These are phyloP conservation scores for Syzygium grande DNA, from an alignment of 345 rosid species.

Conservation along the genomic window DNA sequence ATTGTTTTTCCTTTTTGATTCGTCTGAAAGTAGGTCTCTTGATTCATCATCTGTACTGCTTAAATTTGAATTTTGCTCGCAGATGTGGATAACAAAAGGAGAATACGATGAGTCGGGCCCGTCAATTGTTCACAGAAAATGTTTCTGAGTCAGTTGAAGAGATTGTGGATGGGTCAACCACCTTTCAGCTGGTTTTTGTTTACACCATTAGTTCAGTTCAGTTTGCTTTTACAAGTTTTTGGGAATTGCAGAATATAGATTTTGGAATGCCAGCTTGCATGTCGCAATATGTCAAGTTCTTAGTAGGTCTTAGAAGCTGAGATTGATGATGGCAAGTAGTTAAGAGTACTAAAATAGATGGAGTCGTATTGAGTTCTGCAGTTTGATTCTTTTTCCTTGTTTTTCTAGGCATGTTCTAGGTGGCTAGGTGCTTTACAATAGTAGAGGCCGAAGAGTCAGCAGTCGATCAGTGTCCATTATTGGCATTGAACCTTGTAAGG, in stretches of 20 bases:
- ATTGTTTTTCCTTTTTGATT: background rate
- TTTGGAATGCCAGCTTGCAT: background rate
- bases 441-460: background rate
- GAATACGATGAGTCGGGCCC: slow-evolving; percentile 48
- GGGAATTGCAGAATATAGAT: background rate
- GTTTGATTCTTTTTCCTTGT: background rate
- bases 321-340: background rate
- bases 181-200: background rate
- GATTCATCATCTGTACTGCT: background rate
- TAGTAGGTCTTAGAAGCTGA: background rate
- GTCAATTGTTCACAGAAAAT: slow-evolving; percentile 38
- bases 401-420: background rate
- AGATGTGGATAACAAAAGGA: slow-evolving; percentile 48
- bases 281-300: background rate
- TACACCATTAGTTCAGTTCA: background rate
- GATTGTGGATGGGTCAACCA: background rate
- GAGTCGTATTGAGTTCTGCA: background rate
- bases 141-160: slow-evolving; percentile 15
- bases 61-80: background rate
- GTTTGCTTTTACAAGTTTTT: background rate
- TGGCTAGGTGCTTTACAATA: background rate
- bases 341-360: background rate
- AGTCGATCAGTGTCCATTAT: background rate
- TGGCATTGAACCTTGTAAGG: background rate
- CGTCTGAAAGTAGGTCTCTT: background rate